Evolutionary conservation across 169 alveolate species (phyloP).

Genomic region (Eimeria falciformis): DNA sequence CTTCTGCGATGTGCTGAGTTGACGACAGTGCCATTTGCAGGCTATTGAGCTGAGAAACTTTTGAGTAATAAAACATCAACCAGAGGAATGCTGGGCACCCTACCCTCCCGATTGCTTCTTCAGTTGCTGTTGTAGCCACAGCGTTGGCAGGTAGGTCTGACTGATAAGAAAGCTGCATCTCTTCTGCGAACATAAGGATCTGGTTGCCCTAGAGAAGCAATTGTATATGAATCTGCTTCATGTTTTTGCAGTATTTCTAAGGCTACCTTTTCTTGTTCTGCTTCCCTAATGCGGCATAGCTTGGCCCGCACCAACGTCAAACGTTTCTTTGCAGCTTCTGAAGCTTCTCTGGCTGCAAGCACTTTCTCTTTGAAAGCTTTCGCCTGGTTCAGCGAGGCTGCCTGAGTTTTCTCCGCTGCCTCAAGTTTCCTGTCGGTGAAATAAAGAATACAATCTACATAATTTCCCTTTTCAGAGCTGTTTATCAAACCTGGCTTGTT

Average conservation of each 20-base stretch:
- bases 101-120: not conserved
- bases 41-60: not conserved
- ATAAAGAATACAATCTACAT: not conserved
- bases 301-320: not conserved
- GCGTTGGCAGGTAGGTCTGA: not conserved
- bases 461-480: not conserved
- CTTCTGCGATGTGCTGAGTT: not conserved
- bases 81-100: no score
- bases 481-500: not conserved
- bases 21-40: not conserved
- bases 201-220: not conserved
- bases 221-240: not conserved
- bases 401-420: not conserved
- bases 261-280: not conserved
- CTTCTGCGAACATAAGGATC: constrained; percentile 3
- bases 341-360: not conserved
- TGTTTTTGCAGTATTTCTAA: no score
- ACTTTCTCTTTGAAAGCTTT: not conserved
- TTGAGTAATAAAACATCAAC: not conserved
- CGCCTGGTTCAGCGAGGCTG: not conserved
- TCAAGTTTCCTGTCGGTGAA: not conserved
- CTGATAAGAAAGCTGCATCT: not conserved
- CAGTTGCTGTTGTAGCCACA: constrained; percentile 1
- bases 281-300: not conserved
- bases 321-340: not conserved